These are phyloP conservation scores for Iris macrosiphon DNA, from an alignment of 106 monocot genomes.

Conservation along the genomic window DNA sequence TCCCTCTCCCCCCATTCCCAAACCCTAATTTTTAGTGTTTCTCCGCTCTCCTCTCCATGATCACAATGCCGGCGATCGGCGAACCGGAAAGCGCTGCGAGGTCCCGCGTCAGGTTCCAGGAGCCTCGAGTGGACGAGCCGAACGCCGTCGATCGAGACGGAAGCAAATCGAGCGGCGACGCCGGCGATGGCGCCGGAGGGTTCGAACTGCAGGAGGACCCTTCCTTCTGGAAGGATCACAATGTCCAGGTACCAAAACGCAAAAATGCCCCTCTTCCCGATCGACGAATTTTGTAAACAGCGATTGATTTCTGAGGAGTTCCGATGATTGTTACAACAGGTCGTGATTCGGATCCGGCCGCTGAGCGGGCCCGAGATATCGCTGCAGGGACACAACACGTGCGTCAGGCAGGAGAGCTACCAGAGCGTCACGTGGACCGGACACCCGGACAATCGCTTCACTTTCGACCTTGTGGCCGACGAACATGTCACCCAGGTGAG, in stretches of 20 bases:
- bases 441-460: conserved; percentile 91
- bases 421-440: conserved; percentile 82
- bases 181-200: conserved; percentile 5
- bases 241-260: conserved; percentile 83
- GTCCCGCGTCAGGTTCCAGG: conserved; percentile 17
- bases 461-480: conserved; percentile 89
- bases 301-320: no score
- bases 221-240: conserved; percentile 92
- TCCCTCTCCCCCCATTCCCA: neutral
- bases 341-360: conserved; percentile 78
- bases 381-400: conserved; percentile 66
- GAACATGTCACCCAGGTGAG: conserved; percentile 79
- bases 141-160: neutral
- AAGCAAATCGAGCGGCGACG: neutral
- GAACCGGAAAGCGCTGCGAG: conserved; percentile 12
- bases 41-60: no score
- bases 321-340: no score
- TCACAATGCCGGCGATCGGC: conserved; percentile 14
- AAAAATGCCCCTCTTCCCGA: no score
- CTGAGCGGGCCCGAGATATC: conserved; percentile 70
- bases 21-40: no score
- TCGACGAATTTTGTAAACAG: no score
- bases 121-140: neutral
- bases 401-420: conserved; percentile 70
- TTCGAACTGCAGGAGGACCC: conserved; percentile 79